Evolutionary conservation across 2,329 filamentous ascomycete species (phyloP), one percentile per base, ranked within the genome.

Genomic region (Fusarium burgessii): DNA sequence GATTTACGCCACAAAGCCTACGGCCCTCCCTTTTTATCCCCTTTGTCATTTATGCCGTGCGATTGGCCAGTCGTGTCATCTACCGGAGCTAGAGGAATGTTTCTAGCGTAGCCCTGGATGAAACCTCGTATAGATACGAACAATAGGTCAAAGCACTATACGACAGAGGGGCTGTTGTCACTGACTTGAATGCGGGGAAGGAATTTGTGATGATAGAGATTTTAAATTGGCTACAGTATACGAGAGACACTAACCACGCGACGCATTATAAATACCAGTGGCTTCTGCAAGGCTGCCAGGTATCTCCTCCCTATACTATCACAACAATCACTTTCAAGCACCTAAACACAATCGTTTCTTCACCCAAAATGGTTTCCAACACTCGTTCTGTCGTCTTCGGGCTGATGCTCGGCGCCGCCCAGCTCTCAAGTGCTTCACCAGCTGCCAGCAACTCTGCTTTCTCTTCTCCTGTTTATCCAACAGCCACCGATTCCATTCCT

Each of bases 331-430:
- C 7, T 15, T 15, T 17, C 25, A 42, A 20, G 9, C 20, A 55
- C 17, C 5, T 12, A 13, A 33, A 23, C 47, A 27, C 51, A 23
- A 27, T 60, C n/a, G 2, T 33, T 59, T 20, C 14, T 15, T 7
- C 2, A 15, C 36, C 45, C 45, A 61, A 60, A 14, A 66, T 66
- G 63, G 23, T 66, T 1, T 23, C 62, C 29, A 66, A 61, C 45
- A 66, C 63, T 35, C 62, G 63, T 60, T 66, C 63, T 15, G 5
- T 66, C 20, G 6, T 66, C 32, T 14, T 66, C 13, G 54, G 63
- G 27, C 33, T 66, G 17, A 38, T 65, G 6, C 62, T 66, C 12
- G 42, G 54, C 9, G 54, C 63, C 4, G 63, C 46, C 7, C 62
- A 66, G 15, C 40, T 66, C 25, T 51, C 46, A 4, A 66, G 18